These are phyloP conservation scores for Schizochytrium sp. DNA, from an alignment of 108 stramenopile genomes.

Conservation along the genomic window DNA sequence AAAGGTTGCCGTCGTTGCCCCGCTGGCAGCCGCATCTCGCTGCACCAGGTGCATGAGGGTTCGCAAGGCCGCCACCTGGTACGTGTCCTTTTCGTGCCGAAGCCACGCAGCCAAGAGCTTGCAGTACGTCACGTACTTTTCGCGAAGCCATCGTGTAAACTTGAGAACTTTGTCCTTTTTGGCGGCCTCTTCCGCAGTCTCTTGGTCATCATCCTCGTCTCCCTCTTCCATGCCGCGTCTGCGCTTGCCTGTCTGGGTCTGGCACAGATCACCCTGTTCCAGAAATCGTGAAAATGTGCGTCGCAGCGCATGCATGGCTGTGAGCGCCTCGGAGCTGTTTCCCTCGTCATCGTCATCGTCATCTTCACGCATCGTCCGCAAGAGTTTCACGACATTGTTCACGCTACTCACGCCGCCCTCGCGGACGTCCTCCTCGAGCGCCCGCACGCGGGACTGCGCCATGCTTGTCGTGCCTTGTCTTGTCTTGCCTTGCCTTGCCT, in stretches of 20 bases:
- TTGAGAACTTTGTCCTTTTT: background rate
- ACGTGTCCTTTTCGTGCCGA: background rate
- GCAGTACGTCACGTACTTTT: background rate
- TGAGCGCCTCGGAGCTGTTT: background rate
- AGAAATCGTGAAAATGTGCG: background rate
- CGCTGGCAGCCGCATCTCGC: background rate
- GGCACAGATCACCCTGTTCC: background rate
- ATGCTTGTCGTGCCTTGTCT: no score
- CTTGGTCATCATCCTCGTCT: background rate
- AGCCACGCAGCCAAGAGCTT: background rate
- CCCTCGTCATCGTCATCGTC: background rate
- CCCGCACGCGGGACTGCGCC: background rate
- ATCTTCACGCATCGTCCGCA: background rate
- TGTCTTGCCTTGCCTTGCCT: no score
- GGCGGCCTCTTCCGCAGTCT: background rate
- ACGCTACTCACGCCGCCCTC: background rate
- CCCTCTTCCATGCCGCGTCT: background rate
- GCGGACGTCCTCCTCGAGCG: background rate
- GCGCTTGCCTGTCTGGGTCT: background rate
- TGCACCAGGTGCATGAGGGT: slow-evolving; percentile 11
- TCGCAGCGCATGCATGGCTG: background rate
- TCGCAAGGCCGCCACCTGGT: background rate
- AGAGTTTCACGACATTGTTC: slow-evolving; percentile 6
- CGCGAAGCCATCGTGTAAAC: background rate
- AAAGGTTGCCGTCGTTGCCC: background rate